These are phyloP conservation scores for Aspergillus sp. DNA, from an alignment of 2,329 filamentous ascomycete species.

Conservation along the genomic window DNA sequence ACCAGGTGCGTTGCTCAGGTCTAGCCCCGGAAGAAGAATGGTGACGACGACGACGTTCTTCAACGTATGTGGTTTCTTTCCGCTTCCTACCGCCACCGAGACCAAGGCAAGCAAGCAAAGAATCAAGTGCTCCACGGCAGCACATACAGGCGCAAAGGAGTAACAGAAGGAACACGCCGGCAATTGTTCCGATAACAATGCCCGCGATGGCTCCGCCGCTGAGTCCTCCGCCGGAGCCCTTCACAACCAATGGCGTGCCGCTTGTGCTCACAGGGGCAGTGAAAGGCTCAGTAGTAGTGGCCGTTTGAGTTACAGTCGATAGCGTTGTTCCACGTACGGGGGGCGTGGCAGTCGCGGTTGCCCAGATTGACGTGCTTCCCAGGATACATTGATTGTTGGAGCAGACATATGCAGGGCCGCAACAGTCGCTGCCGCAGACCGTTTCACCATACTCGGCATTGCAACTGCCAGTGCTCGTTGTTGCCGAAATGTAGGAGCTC, in stretches of 20 bases:
- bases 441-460: slow-evolving; percentile 48
- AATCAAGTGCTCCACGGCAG: slow-evolving; percentile 43
- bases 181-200: slow-evolving; percentile 53
- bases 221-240: slow-evolving; percentile 39
- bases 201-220: slow-evolving; percentile 54
- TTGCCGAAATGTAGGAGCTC: slow-evolving; percentile 44
- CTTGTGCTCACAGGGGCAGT: slow-evolving; percentile 48
- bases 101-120: slow-evolving; percentile 46
- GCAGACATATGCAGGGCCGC: slow-evolving; percentile 47
- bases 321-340: slow-evolving; percentile 49
- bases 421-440: slow-evolving; percentile 49
- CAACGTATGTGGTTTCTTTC: slow-evolving; percentile 42
- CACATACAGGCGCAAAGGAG: slow-evolving; percentile 49
- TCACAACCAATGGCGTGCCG: slow-evolving; percentile 39
- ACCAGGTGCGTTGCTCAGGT: slow-evolving; percentile 42
- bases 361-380: slow-evolving; percentile 43
- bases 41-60: slow-evolving; percentile 42
- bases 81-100: slow-evolving; percentile 35
- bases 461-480: slow-evolving; percentile 42
- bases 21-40: slow-evolving; percentile 26
- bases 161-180: slow-evolving; percentile 47
- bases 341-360: slow-evolving; percentile 42
- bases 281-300: slow-evolving; percentile 48
- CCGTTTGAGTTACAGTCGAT: slow-evolving; percentile 47
- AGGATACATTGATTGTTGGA: slow-evolving; percentile 42